Percentiles rank a stretch among this genome's conserved stretches.
These are phyloP conservation scores for Melampsora americana DNA, from an alignment of 1,284 basidiomycete genomes.

Conservation along the genomic window DNA sequence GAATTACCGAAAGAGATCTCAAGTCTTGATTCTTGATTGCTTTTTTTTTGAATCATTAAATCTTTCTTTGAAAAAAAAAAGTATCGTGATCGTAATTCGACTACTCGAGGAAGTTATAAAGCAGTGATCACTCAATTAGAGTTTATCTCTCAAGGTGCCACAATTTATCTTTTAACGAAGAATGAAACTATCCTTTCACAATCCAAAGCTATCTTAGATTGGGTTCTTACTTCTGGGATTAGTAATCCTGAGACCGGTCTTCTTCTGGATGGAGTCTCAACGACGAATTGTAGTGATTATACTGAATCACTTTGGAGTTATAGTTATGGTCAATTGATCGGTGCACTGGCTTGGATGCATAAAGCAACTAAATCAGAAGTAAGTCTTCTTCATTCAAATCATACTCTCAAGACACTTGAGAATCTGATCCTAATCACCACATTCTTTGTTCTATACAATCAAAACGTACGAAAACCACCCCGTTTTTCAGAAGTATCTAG, in stretches of 20 bases:
- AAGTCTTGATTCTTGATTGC: no score
- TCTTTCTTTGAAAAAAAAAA: no score
- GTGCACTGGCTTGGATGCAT: conserved; percentile 7
- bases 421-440: no score
- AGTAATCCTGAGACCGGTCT: background rate
- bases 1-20: no score
- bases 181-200: background rate
- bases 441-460: no score
- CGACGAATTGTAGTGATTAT: background rate
- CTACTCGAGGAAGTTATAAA: conserved; percentile 6
- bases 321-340: conserved; percentile 7
- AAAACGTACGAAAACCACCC: no score
- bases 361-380: background rate
- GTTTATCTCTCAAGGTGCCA: conserved; percentile 5
- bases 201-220: background rate
- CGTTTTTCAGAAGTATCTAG: background rate
- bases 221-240: conserved; percentile 1
- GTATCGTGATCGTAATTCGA: background rate
- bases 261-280: background rate
- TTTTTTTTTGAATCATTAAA: no score
- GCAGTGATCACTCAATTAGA: conserved; percentile 3
- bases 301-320: background rate
- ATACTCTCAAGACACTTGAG: no score
- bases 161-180: background rate
- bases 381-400: no score